phyloP scores from a whole-genome alignment of 164 flowering plant species.

The Vitis cinerea region DNA sequence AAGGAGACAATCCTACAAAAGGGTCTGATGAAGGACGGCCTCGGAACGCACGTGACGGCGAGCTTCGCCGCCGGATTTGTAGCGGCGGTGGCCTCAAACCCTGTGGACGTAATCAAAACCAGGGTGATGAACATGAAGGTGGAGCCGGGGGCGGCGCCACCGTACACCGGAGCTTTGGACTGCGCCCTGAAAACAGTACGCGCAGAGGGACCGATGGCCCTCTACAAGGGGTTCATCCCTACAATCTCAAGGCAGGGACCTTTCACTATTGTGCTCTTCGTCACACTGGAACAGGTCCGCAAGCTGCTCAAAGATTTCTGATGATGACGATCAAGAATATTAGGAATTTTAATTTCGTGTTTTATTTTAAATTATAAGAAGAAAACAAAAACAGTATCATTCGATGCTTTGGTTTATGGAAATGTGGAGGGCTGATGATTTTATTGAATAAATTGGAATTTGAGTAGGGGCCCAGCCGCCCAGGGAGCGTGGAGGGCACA shows the following conservation, averaged over 20 bases:
- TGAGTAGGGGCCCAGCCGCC: too few species aligned
- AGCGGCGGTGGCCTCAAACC: constrained; percentile 80
- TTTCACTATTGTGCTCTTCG: constrained; percentile 82
- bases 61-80: constrained; percentile 90
- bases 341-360: not conserved
- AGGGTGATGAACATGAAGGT: constrained; percentile 95
- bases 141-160: constrained; percentile 55
- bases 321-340: constrained; percentile 32
- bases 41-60: constrained; percentile 83
- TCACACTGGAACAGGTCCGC: constrained; percentile 84
- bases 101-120: constrained; percentile 89
- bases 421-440: too few species aligned
- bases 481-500: too few species aligned
- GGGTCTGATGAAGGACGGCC: constrained; percentile 62
- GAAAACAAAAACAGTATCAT: not conserved
- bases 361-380: not conserved
- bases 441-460: too few species aligned
- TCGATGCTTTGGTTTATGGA: too few species aligned
- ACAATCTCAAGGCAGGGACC: constrained; percentile 92
- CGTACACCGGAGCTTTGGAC: constrained; percentile 78
- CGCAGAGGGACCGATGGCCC: constrained; percentile 80
- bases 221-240: constrained; percentile 87
- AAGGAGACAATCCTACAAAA: constrained; percentile 68
- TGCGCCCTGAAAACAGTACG: constrained; percentile 74
- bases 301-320: constrained; percentile 77